A percentile compares a stretch with the other conserved stretches of the same genome.
Conservation (phyloP, 306 rosid genomes). For the Erythrophleum fordii region DNA sequence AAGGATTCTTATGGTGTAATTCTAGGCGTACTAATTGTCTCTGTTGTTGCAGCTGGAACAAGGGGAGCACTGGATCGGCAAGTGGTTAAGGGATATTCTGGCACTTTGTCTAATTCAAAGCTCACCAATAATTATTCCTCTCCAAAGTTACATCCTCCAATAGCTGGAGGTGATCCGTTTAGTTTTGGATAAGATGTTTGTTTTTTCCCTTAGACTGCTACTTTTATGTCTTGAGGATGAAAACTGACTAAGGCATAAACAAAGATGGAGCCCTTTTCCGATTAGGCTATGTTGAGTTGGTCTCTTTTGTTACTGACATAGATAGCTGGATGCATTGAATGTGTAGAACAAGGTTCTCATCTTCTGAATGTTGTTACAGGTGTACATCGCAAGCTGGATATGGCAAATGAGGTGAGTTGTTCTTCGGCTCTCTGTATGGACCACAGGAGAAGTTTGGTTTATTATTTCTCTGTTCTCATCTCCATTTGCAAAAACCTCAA, state of each 20-base stretch:
- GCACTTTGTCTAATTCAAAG: constrained; percentile 52
- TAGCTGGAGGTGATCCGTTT: constrained; percentile 47
- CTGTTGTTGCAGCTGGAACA: constrained; percentile 52
- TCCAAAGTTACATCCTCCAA: constrained; percentile 53
- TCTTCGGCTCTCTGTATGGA: neutral
- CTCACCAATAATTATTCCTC: constrained; percentile 48
- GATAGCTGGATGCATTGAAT: neutral
- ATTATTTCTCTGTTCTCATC: neutral
- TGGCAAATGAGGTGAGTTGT: constrained; percentile 71
- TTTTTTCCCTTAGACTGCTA: neutral
- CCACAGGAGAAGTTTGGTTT: neutral
- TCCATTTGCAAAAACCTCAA: neutral
- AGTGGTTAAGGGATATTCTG: constrained; percentile 48
- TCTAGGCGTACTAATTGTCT: neutral
- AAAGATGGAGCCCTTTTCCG: neutral
- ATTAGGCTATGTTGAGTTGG: constrained; percentile 7
- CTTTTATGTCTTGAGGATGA: neutral
- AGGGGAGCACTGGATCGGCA: constrained; percentile 53
- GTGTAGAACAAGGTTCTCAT: constrained; percentile 29
- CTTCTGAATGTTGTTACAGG: constrained; percentile 58
- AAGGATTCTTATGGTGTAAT: neutral
- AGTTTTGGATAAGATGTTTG: neutral
- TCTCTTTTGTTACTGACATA: neutral
- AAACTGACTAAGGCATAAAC: neutral
- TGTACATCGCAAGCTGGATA: constrained; percentile 93